Evolutionary conservation across 768 basidiomycete species (phyloP).

Genomic region (Suillus fuscotomentosus): DNA sequence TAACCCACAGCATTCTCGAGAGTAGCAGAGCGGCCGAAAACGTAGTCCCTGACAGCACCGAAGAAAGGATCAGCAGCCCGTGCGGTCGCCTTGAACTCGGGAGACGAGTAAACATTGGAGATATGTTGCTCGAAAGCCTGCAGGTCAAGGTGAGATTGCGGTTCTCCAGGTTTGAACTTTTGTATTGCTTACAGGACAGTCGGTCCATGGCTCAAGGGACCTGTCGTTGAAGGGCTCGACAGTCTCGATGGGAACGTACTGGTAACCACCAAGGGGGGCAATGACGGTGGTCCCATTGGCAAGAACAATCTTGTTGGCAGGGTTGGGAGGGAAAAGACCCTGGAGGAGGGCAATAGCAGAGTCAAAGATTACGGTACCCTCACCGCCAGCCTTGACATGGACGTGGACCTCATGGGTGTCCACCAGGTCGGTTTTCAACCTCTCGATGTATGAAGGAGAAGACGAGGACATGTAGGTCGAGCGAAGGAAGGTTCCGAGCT

Average conservation of each 20-base stretch:
- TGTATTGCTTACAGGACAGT: slow-evolving; percentile 45
- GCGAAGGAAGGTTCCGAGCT: slow-evolving; percentile 62
- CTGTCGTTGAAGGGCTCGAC: slow-evolving; percentile 82
- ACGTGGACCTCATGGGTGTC: slow-evolving; percentile 73
- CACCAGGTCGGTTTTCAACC: slow-evolving; percentile 65
- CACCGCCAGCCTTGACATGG: slow-evolving; percentile 80
- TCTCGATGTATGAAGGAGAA: slow-evolving; percentile 66
- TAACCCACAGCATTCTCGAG: slow-evolving; percentile 65
- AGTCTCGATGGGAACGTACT: slow-evolving; percentile 86
- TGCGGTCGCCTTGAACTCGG: slow-evolving; percentile 61
- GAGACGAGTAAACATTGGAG: slow-evolving; percentile 56
- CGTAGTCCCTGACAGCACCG: slow-evolving; percentile 61
- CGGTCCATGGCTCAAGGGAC: slow-evolving; percentile 79
- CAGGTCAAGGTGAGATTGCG: slow-evolving; percentile 3
- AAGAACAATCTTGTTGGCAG: slow-evolving; percentile 66
- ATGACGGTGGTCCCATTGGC: slow-evolving; percentile 74
- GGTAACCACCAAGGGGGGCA: slow-evolving; percentile 79
- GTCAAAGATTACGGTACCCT: slow-evolving; percentile 84
- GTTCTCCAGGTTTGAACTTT: slow-evolving; percentile 13
- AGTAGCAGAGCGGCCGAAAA: slow-evolving; percentile 64
- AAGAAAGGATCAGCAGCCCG: slow-evolving; percentile 66
- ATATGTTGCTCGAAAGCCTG: slow-evolving; percentile 69
- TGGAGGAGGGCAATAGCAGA: slow-evolving; percentile 82
- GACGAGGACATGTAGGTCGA: slow-evolving; percentile 61
- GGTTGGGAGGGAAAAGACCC: slow-evolving; percentile 80